Conservation (phyloP, 495 filamentous ascomycete species). For the Filosporella fistucella region DNA sequence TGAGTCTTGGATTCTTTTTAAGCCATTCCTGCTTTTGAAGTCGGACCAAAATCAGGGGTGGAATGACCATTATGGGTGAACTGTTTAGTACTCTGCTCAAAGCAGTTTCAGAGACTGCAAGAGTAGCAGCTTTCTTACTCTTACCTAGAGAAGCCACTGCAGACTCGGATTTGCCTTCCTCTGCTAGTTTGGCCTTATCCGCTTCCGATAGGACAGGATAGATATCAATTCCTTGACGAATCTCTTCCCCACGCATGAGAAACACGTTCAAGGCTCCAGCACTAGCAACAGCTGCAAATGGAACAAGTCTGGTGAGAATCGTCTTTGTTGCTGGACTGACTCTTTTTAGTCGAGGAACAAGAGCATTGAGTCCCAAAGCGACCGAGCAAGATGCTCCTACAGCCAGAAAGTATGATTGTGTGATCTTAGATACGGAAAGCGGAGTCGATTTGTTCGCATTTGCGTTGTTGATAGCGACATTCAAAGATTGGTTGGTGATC, state of each 20-base stretch:
- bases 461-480: constrained; percentile 93
- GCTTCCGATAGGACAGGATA: constrained; percentile 65
- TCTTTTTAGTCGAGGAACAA: constrained; percentile 79
- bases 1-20: constrained; percentile 62
- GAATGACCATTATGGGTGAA: constrained; percentile 94
- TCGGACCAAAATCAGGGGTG: constrained; percentile 76
- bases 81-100: constrained; percentile 85
- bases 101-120: constrained; percentile 91
- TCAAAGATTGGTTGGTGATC: constrained; percentile 93
- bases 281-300: constrained; percentile 89
- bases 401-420: constrained; percentile 85
- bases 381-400: constrained; percentile 91
- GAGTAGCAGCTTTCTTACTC: constrained; percentile 76
- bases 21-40: constrained; percentile 77
- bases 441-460: constrained; percentile 97
- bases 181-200: constrained; percentile 48
- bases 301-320: constrained; percentile 77
- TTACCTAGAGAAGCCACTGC: constrained; percentile 71
- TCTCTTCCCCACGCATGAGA: constrained; percentile 96
- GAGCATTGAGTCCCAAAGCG: constrained; percentile 82
- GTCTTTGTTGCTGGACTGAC: constrained; percentile 68
- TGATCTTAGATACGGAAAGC: constrained; percentile 71
- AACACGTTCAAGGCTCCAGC: constrained; percentile 93
- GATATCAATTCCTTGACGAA: constrained; percentile 90
- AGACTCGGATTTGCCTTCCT: constrained; percentile 46